Evolutionary conservation across 1,284 basidiomycete species (phyloP).

Genomic region (Irpex lacteus): DNA sequence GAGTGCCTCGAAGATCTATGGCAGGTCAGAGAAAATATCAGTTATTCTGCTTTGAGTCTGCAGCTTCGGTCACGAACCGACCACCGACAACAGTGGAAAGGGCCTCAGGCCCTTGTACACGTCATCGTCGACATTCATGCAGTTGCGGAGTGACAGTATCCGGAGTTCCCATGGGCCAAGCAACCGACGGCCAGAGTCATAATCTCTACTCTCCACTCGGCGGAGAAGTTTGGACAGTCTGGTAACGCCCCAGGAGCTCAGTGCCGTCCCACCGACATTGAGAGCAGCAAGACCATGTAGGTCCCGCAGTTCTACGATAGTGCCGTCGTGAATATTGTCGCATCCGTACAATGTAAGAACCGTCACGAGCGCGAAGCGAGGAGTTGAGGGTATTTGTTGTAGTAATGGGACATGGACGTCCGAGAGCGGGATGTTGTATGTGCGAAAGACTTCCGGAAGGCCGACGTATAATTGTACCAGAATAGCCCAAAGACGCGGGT

Average conservation of each 20-base stretch:
- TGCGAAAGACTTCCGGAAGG: slow-evolving; percentile 43
- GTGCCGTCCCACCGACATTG: slow-evolving; percentile 51
- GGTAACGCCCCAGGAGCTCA: slow-evolving; percentile 51
- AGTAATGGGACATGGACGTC: slow-evolving; percentile 54
- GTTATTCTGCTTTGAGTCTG: too few relatives aligned
- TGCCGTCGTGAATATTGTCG: slow-evolving; percentile 50
- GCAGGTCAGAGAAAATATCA: neutral
- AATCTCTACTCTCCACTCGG: slow-evolving; percentile 15
- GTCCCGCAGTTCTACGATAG: slow-evolving; percentile 43
- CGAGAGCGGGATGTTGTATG: slow-evolving; percentile 47
- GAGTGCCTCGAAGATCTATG: slow-evolving; percentile 53
- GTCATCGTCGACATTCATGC: slow-evolving; percentile 39
- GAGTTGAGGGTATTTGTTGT: slow-evolving; percentile 51
- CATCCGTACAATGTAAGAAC: slow-evolving; percentile 57
- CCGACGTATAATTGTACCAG: slow-evolving; percentile 55
- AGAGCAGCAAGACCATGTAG: slow-evolving; percentile 56
- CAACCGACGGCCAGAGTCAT: slow-evolving; percentile 17
- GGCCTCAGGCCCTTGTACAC: slow-evolving; percentile 37
- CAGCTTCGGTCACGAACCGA: slow-evolving; percentile 41
- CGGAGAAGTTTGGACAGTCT: slow-evolving; percentile 30
- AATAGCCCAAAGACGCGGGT: slow-evolving; percentile 61
- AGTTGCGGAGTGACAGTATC: slow-evolving; percentile 49
- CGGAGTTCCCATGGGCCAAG: slow-evolving; percentile 58
- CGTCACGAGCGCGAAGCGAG: slow-evolving; percentile 59
- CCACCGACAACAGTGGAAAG: slow-evolving; percentile 53